phyloP scores from a whole-genome alignment of 345 rosid species.

The Syzygium jambos region DNA sequence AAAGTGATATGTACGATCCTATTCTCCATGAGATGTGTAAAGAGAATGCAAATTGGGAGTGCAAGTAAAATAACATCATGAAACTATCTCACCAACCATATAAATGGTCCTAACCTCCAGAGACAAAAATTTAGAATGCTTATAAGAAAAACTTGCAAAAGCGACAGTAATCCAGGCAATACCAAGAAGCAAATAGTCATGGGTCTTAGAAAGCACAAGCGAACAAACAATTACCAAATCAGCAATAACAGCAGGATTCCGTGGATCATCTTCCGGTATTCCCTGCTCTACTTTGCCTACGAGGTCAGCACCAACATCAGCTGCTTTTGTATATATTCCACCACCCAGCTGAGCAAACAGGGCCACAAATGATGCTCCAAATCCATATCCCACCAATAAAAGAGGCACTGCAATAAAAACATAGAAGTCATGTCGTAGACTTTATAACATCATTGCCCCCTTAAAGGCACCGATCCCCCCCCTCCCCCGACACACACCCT shows the following conservation, averaged over 20 bases:
- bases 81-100: background rate
- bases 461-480: background rate
- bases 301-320: constrained; percentile 99
- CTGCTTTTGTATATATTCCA: constrained; percentile 98
- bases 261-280: constrained; percentile 99
- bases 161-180: background rate
- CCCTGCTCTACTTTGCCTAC: constrained; percentile 99
- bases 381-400: constrained; percentile 97
- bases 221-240: constrained; percentile 63
- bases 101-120: background rate
- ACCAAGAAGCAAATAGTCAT: background rate
- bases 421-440: background rate
- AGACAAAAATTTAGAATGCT: background rate
- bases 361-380: constrained; percentile 99
- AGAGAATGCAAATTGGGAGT: background rate
- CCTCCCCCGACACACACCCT: background rate
- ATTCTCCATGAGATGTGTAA: background rate
- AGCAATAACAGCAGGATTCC: constrained; percentile 98
- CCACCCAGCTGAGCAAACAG: constrained; percentile 99
- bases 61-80: background rate
- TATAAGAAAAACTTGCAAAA: background rate
- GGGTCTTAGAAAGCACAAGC: background rate
- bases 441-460: background rate
- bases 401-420: constrained; percentile 70
- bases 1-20: background rate